phyloP scores from a whole-genome alignment of 345 rosid species.

The Streptanthus diversifolius region DNA sequence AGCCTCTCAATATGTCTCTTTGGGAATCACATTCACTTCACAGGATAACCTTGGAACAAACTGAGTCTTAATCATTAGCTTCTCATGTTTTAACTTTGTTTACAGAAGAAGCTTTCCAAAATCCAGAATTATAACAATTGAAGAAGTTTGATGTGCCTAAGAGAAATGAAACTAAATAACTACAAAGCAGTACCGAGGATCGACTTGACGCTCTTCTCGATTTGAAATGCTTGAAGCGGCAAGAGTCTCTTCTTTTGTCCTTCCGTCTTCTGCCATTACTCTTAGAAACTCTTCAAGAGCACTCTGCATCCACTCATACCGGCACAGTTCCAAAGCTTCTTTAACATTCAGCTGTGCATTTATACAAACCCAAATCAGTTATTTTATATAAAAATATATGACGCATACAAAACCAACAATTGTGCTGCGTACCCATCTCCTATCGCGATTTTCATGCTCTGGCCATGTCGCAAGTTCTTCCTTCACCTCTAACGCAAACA shows the following conservation, averaged over 20 bases:
- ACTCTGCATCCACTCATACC: slow-evolving; percentile 83
- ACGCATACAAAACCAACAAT: background rate
- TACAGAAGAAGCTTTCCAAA: slow-evolving; percentile 17
- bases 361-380: background rate
- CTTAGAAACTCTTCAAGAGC: slow-evolving; percentile 54
- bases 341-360: slow-evolving; percentile 44
- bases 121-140: background rate
- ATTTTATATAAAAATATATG: background rate
- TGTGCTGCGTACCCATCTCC: slow-evolving; percentile 61
- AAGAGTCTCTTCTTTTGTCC: slow-evolving; percentile 27
- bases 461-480: slow-evolving; percentile 84
- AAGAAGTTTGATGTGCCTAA: background rate
- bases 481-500: slow-evolving; percentile 72
- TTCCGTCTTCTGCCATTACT: slow-evolving; percentile 28
- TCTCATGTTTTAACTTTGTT: slow-evolving; percentile 25
- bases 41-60: background rate
- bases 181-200: slow-evolving; percentile 33
- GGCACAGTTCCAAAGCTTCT: slow-evolving; percentile 60
- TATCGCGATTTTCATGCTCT: slow-evolving; percentile 45
- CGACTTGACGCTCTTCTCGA: slow-evolving; percentile 15
- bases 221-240: slow-evolving; percentile 16
- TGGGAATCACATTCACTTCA: background rate
- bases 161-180: slow-evolving; percentile 19
- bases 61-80: slow-evolving; percentile 8
- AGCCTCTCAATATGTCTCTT: background rate